Evolutionary conservation across 2,329 filamentous ascomycete species (phyloP), one percentile per base, ranked within the genome.

Genomic region (Fusarium sp.): DNA sequence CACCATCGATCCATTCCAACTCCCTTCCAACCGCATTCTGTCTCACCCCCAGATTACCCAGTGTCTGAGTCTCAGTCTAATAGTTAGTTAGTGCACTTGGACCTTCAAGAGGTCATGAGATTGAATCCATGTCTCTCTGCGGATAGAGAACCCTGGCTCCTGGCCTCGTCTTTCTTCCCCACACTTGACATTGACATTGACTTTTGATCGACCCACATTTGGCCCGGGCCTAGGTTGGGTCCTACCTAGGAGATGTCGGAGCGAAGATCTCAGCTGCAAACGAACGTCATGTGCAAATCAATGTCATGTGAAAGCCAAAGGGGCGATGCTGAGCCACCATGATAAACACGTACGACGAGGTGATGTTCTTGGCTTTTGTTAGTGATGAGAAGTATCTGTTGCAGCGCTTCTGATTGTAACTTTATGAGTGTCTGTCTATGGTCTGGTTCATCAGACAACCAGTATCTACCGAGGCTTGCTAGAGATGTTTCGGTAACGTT

Each of bases 301-400:
- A 43, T 73, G 63, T 73, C 72, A 74, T 74, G 72, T 74, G 72
- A 74, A 68, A 66, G 55, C 41, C 48, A 47, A 30, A 56, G 41
- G 55, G 63, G 67, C 66, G 46, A 59, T 42, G 48, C 66, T 67
- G 45, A 70, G 67, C 67, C 66, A 70, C 67, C 30, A 37, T 51
- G 43, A 41, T 54, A 41, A 40, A 60, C 41, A 66, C 61, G 60
- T 65, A 65, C 42, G 47, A 66, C 48, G 55, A 42, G 46, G 34
- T 55, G 21, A 40, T 48, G 12, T 65, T 59, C 51, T 69, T 57
- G 27, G 51, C 50, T 28, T 32, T 43, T 50, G 13, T 13, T 34
- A 43, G 27, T 27, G 30, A 16, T 28, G 14, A 21, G 30, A 14
- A 25, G 46, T 13, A 14, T 13, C 11, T 20, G 23, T n/a, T 20